Evolutionary conservation across 2,329 filamentous ascomycete species (phyloP).

Genomic region (Calonectria honghensis): DNA sequence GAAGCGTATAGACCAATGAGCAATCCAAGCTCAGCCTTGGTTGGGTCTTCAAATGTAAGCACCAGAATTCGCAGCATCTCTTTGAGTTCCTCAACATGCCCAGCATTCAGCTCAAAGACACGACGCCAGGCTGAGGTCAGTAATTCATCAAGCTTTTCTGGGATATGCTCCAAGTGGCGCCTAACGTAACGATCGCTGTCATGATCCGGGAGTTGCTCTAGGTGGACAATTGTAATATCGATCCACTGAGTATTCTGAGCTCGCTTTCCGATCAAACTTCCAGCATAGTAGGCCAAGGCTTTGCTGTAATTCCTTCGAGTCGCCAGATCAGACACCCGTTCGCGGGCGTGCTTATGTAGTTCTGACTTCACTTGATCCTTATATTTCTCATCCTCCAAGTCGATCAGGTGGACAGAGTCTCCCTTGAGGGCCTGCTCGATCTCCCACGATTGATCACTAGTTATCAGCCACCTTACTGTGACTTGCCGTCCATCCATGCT

Average conservation of each 20-base stretch:
- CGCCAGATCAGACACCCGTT: conserved; percentile 59
- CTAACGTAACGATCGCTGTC: conserved; percentile 63
- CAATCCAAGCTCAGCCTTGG: conserved; percentile 60
- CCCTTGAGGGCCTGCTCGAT: conserved; percentile 38
- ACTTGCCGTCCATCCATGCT: conserved; percentile 32
- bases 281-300: conserved; percentile 64
- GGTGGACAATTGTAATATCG: conserved; percentile 64
- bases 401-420: conserved; percentile 39
- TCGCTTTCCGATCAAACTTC: conserved; percentile 64
- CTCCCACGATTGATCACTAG: conserved; percentile 55
- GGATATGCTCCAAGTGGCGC: conserved; percentile 61
- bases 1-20: conserved; percentile 60
- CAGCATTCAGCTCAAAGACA: conserved; percentile 58
- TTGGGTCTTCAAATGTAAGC: conserved; percentile 64
- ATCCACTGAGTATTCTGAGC: conserved; percentile 67
- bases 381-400: conserved; percentile 48
- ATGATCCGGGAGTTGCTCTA: conserved; percentile 61
- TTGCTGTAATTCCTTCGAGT: conserved; percentile 63
- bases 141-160: conserved; percentile 61
- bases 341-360: conserved; percentile 56
- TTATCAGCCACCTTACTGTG: conserved; percentile 62
- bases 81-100: conserved; percentile 62
- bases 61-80: conserved; percentile 65
- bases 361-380: conserved; percentile 45
- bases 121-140: conserved; percentile 62